Percentiles rank a stretch among this genome's conserved stretches.
Conservation (phyloP, 495 filamentous ascomycete genomes). For the Hyaloscypha finlandica region DNA sequence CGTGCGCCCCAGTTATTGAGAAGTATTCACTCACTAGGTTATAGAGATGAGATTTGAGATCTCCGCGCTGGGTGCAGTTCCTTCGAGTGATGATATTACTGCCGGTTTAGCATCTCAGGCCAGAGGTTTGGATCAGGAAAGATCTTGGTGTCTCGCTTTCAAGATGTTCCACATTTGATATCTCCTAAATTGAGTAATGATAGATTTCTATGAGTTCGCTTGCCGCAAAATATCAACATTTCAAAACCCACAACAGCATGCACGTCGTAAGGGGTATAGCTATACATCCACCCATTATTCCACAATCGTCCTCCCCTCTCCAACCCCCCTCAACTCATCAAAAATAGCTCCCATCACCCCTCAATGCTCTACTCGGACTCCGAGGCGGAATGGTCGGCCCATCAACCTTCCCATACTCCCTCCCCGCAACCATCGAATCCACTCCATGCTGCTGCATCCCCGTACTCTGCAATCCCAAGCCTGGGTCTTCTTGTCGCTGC, state of each 20-base stretch:
- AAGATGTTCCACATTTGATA: background rate
- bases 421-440: background rate
- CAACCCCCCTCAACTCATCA: background rate
- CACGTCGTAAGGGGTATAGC: background rate
- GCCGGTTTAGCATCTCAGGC: too few relatives aligned
- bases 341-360: background rate
- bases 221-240: background rate
- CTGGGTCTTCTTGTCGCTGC: conserved; percentile 1
- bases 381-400: background rate
- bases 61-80: background rate
- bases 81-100: background rate
- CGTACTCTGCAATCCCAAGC: conserved; percentile 4
- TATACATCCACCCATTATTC: background rate
- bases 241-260: background rate
- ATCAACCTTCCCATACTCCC: background rate
- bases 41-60: background rate
- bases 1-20: background rate
- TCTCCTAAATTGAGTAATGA: background rate
- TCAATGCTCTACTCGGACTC: background rate
- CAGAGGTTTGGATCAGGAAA: too few relatives aligned
- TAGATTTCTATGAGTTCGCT: background rate
- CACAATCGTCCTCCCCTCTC: background rate
- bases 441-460: background rate
- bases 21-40: background rate
- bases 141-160: too few relatives aligned